A percentile compares a stretch with the other conserved stretches of the same genome.
phyloP scores from a whole-genome alignment of 2,329 filamentous ascomycete species.

The Chrysosporium queenslandicum region DNA sequence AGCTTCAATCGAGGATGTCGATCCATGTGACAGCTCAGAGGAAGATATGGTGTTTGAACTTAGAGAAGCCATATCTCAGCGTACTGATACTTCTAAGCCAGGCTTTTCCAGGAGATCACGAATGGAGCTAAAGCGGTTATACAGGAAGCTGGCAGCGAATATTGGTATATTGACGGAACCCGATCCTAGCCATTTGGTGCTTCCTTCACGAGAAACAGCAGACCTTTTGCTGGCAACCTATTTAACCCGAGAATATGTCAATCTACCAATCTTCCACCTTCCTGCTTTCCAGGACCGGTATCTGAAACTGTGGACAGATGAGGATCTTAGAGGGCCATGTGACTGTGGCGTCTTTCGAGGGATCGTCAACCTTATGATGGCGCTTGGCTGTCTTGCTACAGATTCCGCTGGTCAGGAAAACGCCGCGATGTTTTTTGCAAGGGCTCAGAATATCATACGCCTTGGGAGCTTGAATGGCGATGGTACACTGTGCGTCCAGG shows the following conservation, averaged over 20 bases:
- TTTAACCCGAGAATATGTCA: constrained; percentile 22
- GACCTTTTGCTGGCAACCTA: constrained; percentile 20
- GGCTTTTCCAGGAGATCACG: constrained; percentile 8
- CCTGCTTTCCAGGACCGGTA: constrained; percentile 18
- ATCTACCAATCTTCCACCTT: constrained; percentile 22
- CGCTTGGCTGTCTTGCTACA: constrained; percentile 16
- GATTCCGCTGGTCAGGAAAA: constrained; percentile 10
- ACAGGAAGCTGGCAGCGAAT: constrained; percentile 6
- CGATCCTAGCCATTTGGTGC: neutral
- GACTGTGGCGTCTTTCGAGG: constrained; percentile 17
- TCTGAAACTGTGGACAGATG: constrained; percentile 11
- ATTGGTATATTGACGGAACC: constrained; percentile 3
- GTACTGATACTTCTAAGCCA: constrained; percentile 16
- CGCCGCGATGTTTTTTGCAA: constrained; percentile 17
- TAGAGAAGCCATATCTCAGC: constrained; percentile 16
- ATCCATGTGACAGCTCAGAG: neutral
- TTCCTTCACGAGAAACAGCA: constrained; percentile 16
- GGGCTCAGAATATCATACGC: constrained; percentile 18
- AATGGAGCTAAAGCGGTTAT: constrained; percentile 12
- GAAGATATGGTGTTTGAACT: neutral
- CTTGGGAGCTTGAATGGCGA: constrained; percentile 14
- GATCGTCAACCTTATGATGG: constrained; percentile 19
- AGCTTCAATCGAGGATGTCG: neutral
- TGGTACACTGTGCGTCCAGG: constrained; percentile 17
- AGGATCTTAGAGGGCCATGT: neutral